Base-by-base conservation (phyloP, 1,284 basidiomycete species). In the Sanguinoderma infundibulare region DNA sequence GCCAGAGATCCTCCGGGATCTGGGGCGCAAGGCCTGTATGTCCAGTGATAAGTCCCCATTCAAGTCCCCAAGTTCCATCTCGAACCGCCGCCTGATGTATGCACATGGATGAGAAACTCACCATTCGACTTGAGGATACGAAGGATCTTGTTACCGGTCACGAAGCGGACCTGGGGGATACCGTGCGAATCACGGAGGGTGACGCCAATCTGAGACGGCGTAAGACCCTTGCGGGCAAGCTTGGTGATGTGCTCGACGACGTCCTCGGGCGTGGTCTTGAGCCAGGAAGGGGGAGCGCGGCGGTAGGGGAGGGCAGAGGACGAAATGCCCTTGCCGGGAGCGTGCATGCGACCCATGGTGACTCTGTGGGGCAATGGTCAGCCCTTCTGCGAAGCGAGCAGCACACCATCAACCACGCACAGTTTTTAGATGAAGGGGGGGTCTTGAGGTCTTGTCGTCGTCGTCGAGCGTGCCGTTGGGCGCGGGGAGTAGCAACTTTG, bases 121-220 rank as follows among this genome's bases (percentile, higher is more conserved):
- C 95, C 95, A 75, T 95, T 87, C 69, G 92, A 89, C 86, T 98
- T 98, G 79, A 98, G 86, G 83, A 98, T 96, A 85, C 97, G 91
- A 73, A 98, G 90, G 75, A 99, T 97, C 89, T 98, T 98, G 93
- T 98, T 98, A 77, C 96, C 97, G 64, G 97, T 98, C 75, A 98
- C 92, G 80, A 94, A 95, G 74, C 96, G 95, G 79, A 98, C 96
- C 78, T 93, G 93, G 77, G 97, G 96, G 74, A 98, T 91, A 75
- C 97, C 97, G 79, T 98, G 94, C 74, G 94, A 95, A 86, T 98
- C 97, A 82, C 97, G 94, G 75, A 99, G 93, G 78, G 92, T 89
- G 70, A 98, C 95, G 88, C 97, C 97, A 77, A 98, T 98, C 80
- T 98, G 95, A 56, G 96, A 98, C 59, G 97, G 97, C 57, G 95